Evolutionary conservation across 192 early-diverging fungal species (phyloP), one percentile per base, ranked within the genome.

Genomic region (Rhizophlyctis rosea): DNA sequence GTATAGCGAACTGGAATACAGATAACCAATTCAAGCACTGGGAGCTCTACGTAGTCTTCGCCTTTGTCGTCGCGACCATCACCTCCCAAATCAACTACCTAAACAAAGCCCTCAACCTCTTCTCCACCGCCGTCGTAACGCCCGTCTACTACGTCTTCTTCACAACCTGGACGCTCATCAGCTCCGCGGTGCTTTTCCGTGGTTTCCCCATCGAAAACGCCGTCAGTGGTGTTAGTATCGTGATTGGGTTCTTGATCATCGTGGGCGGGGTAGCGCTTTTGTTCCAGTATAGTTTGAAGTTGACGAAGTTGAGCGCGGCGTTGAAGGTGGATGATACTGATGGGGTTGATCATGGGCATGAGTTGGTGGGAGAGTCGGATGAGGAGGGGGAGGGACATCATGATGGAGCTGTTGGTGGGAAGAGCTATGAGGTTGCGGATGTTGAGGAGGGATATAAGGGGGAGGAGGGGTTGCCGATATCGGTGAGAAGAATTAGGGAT

Each of bases 81-180:
- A 50, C 86, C 21, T 71, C 76, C 0, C 86, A 90, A 61, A 81
- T 90, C 67, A 75, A 87, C 65, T 88, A 80, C 56, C 76, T 89
- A 21, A 90, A 90, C 75, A 84, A 84, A 68, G 83, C 88, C 1
- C 74, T 90, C 31, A 83, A 88, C 54, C 54, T 73, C 47, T 90
- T 89, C 73, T 81, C 80, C 33, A 87, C 87, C 3, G 84, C 87
- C 27, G 76, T 89, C 59, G 86, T 89, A 33, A 90, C 87, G 11
- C 88, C 88, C 0, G 76, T 89, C 3, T 87, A 88, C 69, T 90
- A 88, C 64, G 88, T 90, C 7, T 83, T 79, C 47, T 90, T 90
- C 64, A 86, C 88, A 0, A 81, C 85, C 32, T 70, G 81, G 1
- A 89, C 88, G 0, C 66, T 90, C 21, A 61, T 87, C 3, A 79